Evolutionary conservation across 768 basidiomycete species (phyloP), one percentile per base, ranked within the genome.

Genomic region (Mycena maculata): DNA sequence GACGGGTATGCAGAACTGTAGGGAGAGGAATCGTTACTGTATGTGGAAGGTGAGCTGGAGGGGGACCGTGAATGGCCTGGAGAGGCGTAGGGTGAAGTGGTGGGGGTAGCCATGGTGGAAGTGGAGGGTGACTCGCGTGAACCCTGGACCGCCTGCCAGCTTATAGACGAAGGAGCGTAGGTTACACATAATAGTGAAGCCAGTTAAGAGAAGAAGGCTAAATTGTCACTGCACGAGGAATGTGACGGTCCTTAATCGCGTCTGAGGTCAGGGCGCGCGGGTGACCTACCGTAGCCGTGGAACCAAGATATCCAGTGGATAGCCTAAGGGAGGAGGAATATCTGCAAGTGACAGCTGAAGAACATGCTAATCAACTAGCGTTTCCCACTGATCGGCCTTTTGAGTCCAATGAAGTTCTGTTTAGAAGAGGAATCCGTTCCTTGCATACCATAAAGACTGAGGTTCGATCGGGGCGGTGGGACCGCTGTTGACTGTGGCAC

Each of bases 111-210:
- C 69, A 70, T 70, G 50, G 52, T 23, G 62, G 39, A 33, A n/a
- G 64, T 60, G 55, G 60, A 62, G 52, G 31, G 60, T 57, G 55
- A 63, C 55, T 56, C 54, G 45, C 28, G 57, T 16, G 20, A 41
- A 49, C 45, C 28, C 23, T 42, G 6, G 20, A 22, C 25, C 25
- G 52, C 44, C 36, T 5, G 22, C 45, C 31, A 60, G 64, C 61
- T 67, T 70, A 70, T 70, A 70, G 65, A 60, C 25, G 63, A 63
- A 59, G 55, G 41, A 52, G 39, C 22, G 36, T 18, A 53, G 57
- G 38, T 61, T 60, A 67, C 25, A 67, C 69, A 70, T 70, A 67
- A 70, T 67, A 63, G 49, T 66, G 64, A 57, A 67, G 65, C 47
- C 41, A 61, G n/a, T 38, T 44, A 41, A 57, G 59, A 65, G 63